A percentile compares a stretch with the other conserved stretches of the same genome.
Evolutionary conservation across 805 yeast species (phyloP).

Genomic region (Torulaspora franciscae): DNA sequence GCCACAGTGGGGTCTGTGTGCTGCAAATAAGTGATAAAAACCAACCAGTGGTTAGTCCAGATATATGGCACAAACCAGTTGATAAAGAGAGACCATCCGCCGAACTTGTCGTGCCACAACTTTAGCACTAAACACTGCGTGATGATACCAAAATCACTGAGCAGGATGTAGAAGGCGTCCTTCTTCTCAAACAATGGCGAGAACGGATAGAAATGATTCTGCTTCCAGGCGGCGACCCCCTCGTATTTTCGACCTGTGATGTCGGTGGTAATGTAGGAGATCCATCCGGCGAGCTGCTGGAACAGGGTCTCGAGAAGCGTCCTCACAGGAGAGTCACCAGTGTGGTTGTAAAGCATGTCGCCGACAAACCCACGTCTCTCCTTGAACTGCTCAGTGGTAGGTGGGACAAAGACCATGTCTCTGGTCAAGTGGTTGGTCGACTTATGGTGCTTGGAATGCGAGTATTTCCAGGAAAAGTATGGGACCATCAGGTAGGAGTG

Average conservation of each 20-base stretch:
- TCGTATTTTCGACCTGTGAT: slow-evolving; percentile 70
- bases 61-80: slow-evolving; percentile 75
- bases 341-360: slow-evolving; percentile 45
- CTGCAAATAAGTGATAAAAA: slow-evolving; percentile 78
- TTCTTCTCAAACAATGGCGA: slow-evolving; percentile 70
- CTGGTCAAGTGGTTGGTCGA: slow-evolving; percentile 78
- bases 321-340: slow-evolving; percentile 70
- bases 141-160: slow-evolving; percentile 69
- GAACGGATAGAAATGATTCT: slow-evolving; percentile 66
- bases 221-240: slow-evolving; percentile 43
- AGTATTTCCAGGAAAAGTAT: slow-evolving; percentile 79
- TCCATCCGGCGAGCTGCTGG: slow-evolving; percentile 81
- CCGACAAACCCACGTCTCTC: slow-evolving; percentile 34
- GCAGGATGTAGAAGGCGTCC: slow-evolving; percentile 65
- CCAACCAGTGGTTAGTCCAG: slow-evolving; percentile 86
- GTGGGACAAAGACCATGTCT: slow-evolving; percentile 83
- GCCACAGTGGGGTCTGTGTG: slow-evolving; percentile 78
- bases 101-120: slow-evolving; percentile 57
- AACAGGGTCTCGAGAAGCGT: slow-evolving; percentile 51
- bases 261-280: slow-evolving; percentile 57
- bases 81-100: slow-evolving; percentile 56
- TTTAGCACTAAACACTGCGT: slow-evolving; percentile 49
- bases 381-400: slow-evolving; percentile 54
- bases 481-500: slow-evolving; percentile 80
- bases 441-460: slow-evolving; percentile 86